These are phyloP conservation scores for Punctularia strigosozonata DNA, from an alignment of 768 basidiomycete genomes.

Conservation along the genomic window DNA sequence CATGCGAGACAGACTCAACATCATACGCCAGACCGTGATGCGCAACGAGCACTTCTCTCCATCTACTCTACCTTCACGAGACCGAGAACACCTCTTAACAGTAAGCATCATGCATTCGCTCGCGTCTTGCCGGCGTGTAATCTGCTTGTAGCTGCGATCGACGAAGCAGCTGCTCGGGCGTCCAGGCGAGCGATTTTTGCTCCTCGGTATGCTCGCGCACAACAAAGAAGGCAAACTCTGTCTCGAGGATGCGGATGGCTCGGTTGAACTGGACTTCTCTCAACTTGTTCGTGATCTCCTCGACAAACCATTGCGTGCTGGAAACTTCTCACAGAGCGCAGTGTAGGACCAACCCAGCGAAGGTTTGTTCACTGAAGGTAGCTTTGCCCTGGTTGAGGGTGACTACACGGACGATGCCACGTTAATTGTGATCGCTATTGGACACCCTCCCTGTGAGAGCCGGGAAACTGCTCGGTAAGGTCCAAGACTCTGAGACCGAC, in stretches of 20 bases:
- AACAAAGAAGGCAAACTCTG: constrained; percentile 86
- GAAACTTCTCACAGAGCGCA: constrained; percentile 6
- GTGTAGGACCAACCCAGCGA: constrained; percentile 79
- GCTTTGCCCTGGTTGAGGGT: constrained; percentile 90
- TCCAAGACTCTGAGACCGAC: background rate
- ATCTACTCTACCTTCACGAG: constrained; percentile 82
- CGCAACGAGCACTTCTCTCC: constrained; percentile 98
- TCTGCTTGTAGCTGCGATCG: constrained; percentile 60
- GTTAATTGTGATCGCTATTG: constrained; percentile 84
- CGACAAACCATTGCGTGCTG: background rate
- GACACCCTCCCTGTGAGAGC: constrained; percentile 94
- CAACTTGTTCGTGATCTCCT: constrained; percentile 48
- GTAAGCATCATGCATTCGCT: constrained; percentile 27
- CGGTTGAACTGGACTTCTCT: constrained; percentile 79
- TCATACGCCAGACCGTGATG: constrained; percentile 87
- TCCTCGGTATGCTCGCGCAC: constrained; percentile 86
- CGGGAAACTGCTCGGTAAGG: constrained; percentile 70
- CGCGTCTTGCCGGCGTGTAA: background rate
- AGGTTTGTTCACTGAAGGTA: constrained; percentile 93
- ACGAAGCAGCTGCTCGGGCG: constrained; percentile 94
- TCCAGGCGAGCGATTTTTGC: constrained; percentile 78
- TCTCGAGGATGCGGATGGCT: constrained; percentile 89
- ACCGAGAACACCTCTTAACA: constrained; percentile 81
- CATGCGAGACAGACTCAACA: constrained; percentile 74
- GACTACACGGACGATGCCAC: constrained; percentile 90